Evolutionary conservation across 768 basidiomycete genomes (phyloP), one percentile per base, ranked within the genome.

Genomic region (Suillus occidentalis): DNA sequence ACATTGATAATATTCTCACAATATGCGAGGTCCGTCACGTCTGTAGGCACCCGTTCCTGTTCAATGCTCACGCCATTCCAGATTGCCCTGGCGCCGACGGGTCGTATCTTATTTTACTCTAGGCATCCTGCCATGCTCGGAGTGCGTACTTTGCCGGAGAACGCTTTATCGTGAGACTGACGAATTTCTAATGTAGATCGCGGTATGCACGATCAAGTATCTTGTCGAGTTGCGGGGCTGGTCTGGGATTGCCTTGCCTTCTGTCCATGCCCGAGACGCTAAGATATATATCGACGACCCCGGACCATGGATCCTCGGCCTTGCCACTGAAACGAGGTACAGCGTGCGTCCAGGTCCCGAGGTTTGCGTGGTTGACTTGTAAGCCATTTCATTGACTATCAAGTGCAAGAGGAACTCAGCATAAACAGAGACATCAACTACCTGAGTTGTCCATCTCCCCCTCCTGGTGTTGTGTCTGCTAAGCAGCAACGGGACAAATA

Each of bases 281-380:
- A 93, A 91, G 73, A 93, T 99, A 61, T 93, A 94, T 69, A 90
- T 96, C 67, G 95, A 98, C 69, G 95, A 99, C 75, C 94, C 96
- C 50, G 96, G 96, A 40, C 97, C 97, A 66, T 99, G 94, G 89
- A 95, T 99, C 70, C 86, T 98, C 76, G 96, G 93, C 42, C 82
- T 97, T 45, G 87, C 93, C 13, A 92, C 92, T 2, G 91, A 96
- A 72, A 89, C 91, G 9, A 84, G 93, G 65, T 91, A 94, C 74
- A 85, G 91, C 68, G 81, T 94, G 22, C 82, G 90, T 34, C 85
- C 89, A 10, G 80, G 88, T 2, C 81, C 91, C 0, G 97, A 98
- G 73, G 89, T 96, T 39, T 94, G 92, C 72, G 82, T 97, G 49
- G 88, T 92, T 69, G 94, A 97, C 76, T 77, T 97, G 86, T 95